Evolutionary conservation across 306 rosid genomes (phyloP).

Genomic region (Echinosophora koreensis): DNA sequence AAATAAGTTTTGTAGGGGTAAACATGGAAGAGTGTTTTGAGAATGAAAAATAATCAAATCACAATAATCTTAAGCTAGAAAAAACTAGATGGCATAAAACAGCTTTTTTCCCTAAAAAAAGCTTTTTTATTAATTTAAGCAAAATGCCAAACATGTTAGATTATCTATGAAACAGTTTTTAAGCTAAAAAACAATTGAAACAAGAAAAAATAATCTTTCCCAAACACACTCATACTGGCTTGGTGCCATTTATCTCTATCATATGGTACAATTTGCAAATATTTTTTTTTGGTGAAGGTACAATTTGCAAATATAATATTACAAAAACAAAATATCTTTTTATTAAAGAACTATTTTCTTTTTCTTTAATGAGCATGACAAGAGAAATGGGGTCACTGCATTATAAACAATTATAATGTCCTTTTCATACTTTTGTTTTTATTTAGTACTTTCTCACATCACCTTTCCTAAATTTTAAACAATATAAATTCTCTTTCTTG

Average conservation of each 20-base stretch:
- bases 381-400: slow-evolving; percentile 60
- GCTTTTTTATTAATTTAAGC: too few species aligned
- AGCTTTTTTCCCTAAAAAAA: too few species aligned
- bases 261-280: slow-evolving; percentile 60
- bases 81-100: too few species aligned
- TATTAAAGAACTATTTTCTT: background rate
- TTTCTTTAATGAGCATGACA: slow-evolving; percentile 45
- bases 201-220: too few species aligned
- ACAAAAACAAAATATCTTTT: background rate
- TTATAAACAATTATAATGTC: slow-evolving; percentile 58
- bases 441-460: slow-evolving; percentile 52
- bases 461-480: slow-evolving; percentile 41
- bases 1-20: too few species aligned
- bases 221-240: too few species aligned
- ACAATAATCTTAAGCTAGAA: too few species aligned
- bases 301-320: slow-evolving; percentile 65
- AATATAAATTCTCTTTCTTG: slow-evolving; percentile 60
- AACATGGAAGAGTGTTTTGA: too few species aligned
- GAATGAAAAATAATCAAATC: too few species aligned
- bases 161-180: too few species aligned
- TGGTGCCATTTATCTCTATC: slow-evolving; percentile 52
- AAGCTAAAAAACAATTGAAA: too few species aligned
- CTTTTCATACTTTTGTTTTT: slow-evolving; percentile 73
- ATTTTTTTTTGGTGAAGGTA: background rate
- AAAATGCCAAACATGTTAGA: too few species aligned